These are phyloP conservation scores for Verticillium longisporum DNA, from an alignment of 2,329 filamentous ascomycete genomes.

Conservation along the genomic window DNA sequence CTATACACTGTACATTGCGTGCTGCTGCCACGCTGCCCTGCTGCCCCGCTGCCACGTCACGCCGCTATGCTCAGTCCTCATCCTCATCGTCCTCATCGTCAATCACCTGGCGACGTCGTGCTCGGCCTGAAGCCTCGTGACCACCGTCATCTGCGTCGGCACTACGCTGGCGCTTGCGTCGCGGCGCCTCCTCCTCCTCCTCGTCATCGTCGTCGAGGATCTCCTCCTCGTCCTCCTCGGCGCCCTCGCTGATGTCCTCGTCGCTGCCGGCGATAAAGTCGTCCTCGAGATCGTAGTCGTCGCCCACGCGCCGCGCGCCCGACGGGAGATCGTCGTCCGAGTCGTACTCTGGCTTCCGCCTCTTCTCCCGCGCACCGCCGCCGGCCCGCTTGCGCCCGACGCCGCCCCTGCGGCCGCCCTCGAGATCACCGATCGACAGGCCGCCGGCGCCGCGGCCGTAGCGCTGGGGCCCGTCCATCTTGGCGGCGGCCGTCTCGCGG, in stretches of 20 bases:
- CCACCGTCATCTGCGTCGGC: slow-evolving; percentile 42
- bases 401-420: slow-evolving; percentile 47
- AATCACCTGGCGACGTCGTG: slow-evolving; percentile 48
- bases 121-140: slow-evolving; percentile 38
- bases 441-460: slow-evolving; percentile 44
- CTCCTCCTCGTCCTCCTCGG: slow-evolving; percentile 53
- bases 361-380: slow-evolving; percentile 43
- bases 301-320: slow-evolving; percentile 57
- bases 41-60: not conserved
- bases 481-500: slow-evolving; percentile 60
- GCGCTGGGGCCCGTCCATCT: slow-evolving; percentile 52
- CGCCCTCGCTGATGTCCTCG: slow-evolving; percentile 55
- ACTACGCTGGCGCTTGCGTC: slow-evolving; percentile 42
- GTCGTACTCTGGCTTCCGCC: slow-evolving; percentile 59
- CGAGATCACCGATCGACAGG: slow-evolving; percentile 63
- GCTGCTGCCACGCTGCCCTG: no score
- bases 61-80: not conserved
- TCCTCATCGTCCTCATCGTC: slow-evolving; percentile 57
- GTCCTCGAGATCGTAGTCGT: slow-evolving; percentile 73
- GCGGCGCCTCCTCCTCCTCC: slow-evolving; percentile 31
- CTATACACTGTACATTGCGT: not conserved
- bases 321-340: slow-evolving; percentile 67
- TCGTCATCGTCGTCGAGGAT: slow-evolving; percentile 46
- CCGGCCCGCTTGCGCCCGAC: slow-evolving; percentile 47
- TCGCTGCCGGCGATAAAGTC: slow-evolving; percentile 73